Evolutionary conservation across 2,329 filamentous ascomycete species (phyloP), one percentile per base, ranked within the genome.

Genomic region (Knufia petricola): DNA sequence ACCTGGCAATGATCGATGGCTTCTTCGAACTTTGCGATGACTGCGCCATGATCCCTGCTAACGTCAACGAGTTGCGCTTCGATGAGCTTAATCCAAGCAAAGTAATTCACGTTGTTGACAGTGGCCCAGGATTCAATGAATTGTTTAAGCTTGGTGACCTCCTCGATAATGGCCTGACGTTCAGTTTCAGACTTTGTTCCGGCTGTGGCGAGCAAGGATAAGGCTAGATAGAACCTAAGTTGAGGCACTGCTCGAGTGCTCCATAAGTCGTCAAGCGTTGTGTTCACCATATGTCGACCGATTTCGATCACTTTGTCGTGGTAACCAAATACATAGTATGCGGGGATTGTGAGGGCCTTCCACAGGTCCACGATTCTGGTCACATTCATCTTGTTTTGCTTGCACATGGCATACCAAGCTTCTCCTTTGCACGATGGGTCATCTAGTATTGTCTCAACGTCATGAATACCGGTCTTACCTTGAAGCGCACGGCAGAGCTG

Each of bases 1-100:
- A 78, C 61, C 55, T 81, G 74, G 40, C 73, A 73, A 56, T 81
- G 78, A 55, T 82, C 77, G 51, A 81, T 72, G 2, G 79, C 76
- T 49, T 69, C 67, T 63, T 82, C 74, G 51, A 75, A 74, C 15
- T 64, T 62, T n/a, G 64, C 62, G 17, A 79, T 68, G 2, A 76
- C 69, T 10, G 61, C 59, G 9, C 63, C 65, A 50, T 71, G 65
- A 21, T 74, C 68, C 9, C 63, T 63, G 10, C 63, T 66, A 20
- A 74, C 59, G 46, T 82, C 78, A 20, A 65, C 67, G 4, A 80
- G 59, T 45, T 79, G 69, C 2, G 76, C 79, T 36, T 75, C 70
- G 7, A 83, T 62, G 6, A 82, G 59, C 34, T 73, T 63, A 1
- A 76, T 68, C 73, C 76, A 81, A 53, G 74, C 71, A 15, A 71